Percentiles rank a stretch among this genome's conserved stretches.
Evolutionary conservation across 2,329 filamentous ascomycete genomes (phyloP).

Genomic region (Claviceps spartinae): DNA sequence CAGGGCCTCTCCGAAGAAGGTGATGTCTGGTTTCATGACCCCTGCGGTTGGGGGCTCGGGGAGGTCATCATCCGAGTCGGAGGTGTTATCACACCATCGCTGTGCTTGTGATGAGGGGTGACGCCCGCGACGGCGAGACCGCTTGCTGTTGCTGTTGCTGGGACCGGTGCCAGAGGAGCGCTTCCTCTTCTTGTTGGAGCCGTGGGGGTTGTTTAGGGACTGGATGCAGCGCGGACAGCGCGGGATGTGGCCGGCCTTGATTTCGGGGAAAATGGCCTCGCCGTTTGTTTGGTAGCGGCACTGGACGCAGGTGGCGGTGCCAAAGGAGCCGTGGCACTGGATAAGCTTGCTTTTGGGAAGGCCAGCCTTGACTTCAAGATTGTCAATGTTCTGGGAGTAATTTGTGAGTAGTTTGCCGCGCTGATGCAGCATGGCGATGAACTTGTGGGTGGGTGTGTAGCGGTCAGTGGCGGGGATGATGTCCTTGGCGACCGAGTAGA

Average conservation of each 20-base stretch:
- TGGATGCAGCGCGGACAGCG: constrained; percentile 59
- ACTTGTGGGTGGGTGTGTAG: constrained; percentile 85
- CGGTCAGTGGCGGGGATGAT: constrained; percentile 70
- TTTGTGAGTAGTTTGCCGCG: constrained; percentile 86
- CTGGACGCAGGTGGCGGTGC: constrained; percentile 76
- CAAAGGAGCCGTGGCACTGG: constrained; percentile 94
- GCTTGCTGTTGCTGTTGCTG: neutral
- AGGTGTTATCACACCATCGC: constrained; percentile 24
- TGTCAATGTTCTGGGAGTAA: constrained; percentile 98
- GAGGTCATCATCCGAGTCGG: constrained; percentile 37
- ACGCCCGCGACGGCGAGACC: no score
- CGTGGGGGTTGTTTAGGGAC: constrained; percentile 25
- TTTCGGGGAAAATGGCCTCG: constrained; percentile 64
- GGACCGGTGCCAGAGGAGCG: constrained; percentile 24
- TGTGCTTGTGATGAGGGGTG: neutral
- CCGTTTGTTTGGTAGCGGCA: constrained; percentile 65
- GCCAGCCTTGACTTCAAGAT: constrained; percentile 78
- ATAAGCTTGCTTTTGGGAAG: constrained; percentile 71
- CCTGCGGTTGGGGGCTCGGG: constrained; percentile 54
- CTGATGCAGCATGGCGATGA: constrained; percentile 79
- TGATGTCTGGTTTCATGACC: constrained; percentile 96
- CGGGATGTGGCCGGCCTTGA: constrained; percentile 63
- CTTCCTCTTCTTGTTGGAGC: constrained; percentile 26
- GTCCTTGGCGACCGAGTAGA: constrained; percentile 83
- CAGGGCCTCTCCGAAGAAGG: constrained; percentile 88